Evolutionary conservation across 2,329 filamentous ascomycete species (phyloP), one percentile per base, ranked within the genome.

Genomic region (Verticillium isaacii): DNA sequence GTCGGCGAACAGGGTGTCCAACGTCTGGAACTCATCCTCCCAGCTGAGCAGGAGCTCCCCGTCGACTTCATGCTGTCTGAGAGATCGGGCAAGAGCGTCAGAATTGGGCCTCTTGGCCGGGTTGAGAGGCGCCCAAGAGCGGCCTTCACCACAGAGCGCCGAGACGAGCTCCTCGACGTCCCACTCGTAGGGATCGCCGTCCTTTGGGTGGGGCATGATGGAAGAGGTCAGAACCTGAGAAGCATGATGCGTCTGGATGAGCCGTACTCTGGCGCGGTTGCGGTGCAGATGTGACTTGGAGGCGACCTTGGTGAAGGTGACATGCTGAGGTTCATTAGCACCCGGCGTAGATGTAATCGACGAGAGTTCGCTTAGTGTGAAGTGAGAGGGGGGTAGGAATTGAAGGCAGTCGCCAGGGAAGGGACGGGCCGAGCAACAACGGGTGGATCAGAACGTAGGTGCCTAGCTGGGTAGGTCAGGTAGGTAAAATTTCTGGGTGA

Each of bases 121-220:
- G 32, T 70, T 73, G 57, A 74, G 74, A 60, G 71, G 70, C 50
- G 66, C 67, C 82, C 83, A 85, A 11, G 84, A 80, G 57, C 78
- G 77, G 3, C 78, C 70, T 2, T 77, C 69, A 25, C 82, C 79
- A 70, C 88, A 92, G 3, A 96, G 78, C 68, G 89, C 87, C 17
- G 79, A 72, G 11, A 90, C 82, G 12, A 96, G 85, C 39, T 86
- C 81, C 41, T 89, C 85, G 36, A 88, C 80, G 39, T 83, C 82
- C 92, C 92, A 96, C 60, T 82, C 70, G 73, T 88, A 89, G n/a
- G 92, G 92, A 74, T 96, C 91, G 61, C 75, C 71, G 17, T 73
- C 72, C 57, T 73, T 73, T 59, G 63, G 64, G 32, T 65, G 60
- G 34, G 64, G 69, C 75, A 72, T 76, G 70, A 12, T 61, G 65